phyloP scores from a whole-genome alignment of 441 rosid species.

The Capsella rubella region DNA sequence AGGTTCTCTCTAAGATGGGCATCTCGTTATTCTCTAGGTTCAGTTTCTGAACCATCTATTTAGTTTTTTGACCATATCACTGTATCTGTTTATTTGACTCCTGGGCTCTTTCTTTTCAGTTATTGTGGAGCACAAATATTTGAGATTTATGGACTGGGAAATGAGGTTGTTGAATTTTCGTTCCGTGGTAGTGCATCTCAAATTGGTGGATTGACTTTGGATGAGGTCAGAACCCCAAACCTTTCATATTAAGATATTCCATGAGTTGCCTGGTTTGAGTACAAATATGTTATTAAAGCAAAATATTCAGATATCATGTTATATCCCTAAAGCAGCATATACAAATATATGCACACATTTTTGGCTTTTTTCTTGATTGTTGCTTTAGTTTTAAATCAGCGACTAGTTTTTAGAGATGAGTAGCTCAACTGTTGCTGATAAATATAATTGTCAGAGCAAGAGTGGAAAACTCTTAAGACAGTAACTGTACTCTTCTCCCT shows the following conservation, averaged over 20 bases:
- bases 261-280: slow-evolving; percentile 24
- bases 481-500: slow-evolving; percentile 13
- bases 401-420: slow-evolving; percentile 7
- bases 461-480: slow-evolving; percentile 18
- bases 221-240: slow-evolving; percentile 72
- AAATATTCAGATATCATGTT: slow-evolving; percentile 7
- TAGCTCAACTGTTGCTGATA: slow-evolving; percentile 20
- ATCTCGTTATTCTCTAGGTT: slow-evolving; percentile 98
- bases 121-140: slow-evolving; percentile 99
- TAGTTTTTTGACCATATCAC: slow-evolving; percentile 2
- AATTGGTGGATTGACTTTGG: slow-evolving; percentile 90
- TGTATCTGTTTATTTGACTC: slow-evolving; percentile 29
- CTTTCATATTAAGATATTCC: slow-evolving; percentile 5
- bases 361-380: slow-evolving; percentile 32
- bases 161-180: slow-evolving; percentile 84
- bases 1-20: slow-evolving; percentile 99
- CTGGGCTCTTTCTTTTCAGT: slow-evolving; percentile 55
- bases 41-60: slow-evolving; percentile 31
- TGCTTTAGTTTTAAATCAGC: slow-evolving; percentile 17
- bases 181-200: slow-evolving; percentile 91
- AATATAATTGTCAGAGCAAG: slow-evolving; percentile 11
- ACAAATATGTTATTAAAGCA: slow-evolving; percentile 2
- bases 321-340: not conserved
- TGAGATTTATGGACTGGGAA: slow-evolving; percentile 95
- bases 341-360: slow-evolving; percentile 7